Evolutionary conservation across 371 early-diverging fungal genomes (phyloP).

Genomic region (Mortierella sp.): DNA sequence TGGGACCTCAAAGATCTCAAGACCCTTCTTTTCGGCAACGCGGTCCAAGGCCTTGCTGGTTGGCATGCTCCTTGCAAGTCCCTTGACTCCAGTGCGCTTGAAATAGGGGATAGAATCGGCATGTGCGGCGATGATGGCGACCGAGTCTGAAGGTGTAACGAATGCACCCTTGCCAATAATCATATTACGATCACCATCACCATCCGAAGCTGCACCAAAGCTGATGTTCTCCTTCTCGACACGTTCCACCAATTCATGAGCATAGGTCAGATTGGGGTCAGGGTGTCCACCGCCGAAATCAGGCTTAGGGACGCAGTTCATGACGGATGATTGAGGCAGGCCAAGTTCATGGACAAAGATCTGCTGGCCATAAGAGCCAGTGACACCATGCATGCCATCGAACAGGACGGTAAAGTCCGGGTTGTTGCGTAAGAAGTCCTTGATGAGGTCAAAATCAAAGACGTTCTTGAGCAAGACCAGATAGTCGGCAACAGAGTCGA

Average conservation of each 20-base stretch:
- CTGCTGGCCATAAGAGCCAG: constrained; percentile 91
- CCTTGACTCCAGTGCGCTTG: constrained; percentile 82
- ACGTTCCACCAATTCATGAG: constrained; percentile 92
- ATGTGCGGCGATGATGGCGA: constrained; percentile 95
- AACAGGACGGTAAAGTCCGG: constrained; percentile 88
- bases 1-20: constrained; percentile 88
- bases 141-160: constrained; percentile 97
- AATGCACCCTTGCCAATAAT: constrained; percentile 93
- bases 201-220: constrained; percentile 97
- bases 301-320: constrained; percentile 83
- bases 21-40: constrained; percentile 86
- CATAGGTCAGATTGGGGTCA: constrained; percentile 98
- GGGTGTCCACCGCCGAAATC: constrained; percentile 98
- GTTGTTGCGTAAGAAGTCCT: constrained; percentile 74
- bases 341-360: constrained; percentile 93
- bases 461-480: constrained; percentile 87
- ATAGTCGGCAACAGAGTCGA: constrained; percentile 93
- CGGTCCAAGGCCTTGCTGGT: constrained; percentile 92
- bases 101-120: constrained; percentile 94
- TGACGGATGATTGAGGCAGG: constrained; percentile 80
- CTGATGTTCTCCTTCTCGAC: constrained; percentile 82
- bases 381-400: constrained; percentile 98
- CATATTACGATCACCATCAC: constrained; percentile 97
- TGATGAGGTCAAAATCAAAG: constrained; percentile 90
- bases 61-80: constrained; percentile 96